A percentile compares a stretch with the other conserved stretches of the same genome.
Conservation (phyloP, 768 basidiomycete species). For the Termitomyces sp. region DNA sequence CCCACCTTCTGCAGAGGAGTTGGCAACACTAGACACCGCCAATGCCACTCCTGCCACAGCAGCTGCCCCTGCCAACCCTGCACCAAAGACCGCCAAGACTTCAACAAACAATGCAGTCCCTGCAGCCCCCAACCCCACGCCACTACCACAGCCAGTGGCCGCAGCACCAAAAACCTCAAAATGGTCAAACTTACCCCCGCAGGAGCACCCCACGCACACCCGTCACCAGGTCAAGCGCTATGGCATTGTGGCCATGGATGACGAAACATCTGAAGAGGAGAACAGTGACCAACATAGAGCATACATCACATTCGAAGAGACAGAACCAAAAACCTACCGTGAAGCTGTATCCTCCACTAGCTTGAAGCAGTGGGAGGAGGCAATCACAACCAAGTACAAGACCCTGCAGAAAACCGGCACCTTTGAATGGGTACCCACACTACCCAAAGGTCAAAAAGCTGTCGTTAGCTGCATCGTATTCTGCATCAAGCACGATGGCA, state of each 20-base stretch:
- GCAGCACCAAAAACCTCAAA: neutral
- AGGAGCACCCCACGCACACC: neutral
- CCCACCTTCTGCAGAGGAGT: neutral
- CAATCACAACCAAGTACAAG: too few species aligned
- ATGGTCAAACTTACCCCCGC: neutral
- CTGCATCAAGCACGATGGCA: neutral
- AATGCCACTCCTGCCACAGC: too few species aligned
- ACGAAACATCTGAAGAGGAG: neutral
- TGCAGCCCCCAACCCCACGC: too few species aligned
- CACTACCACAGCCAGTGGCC: neutral
- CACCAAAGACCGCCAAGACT: too few species aligned
- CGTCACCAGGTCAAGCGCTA: neutral
- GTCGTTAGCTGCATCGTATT: neutral
- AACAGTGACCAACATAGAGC: neutral
- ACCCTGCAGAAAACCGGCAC: neutral
- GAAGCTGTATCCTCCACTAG: neutral
- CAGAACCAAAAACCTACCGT: neutral
- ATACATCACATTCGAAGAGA: neutral
- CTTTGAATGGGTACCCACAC: neutral
- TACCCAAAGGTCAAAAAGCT: neutral
- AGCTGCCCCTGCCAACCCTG: too few species aligned
- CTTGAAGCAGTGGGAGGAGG: too few species aligned
- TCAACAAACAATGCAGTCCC: too few species aligned
- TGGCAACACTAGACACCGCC: neutral
- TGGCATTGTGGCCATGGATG: neutral